A percentile compares a stretch with the other conserved stretches of the same genome.
Evolutionary conservation across 768 basidiomycete species (phyloP).

Genomic region (Tephrocybe sp.): DNA sequence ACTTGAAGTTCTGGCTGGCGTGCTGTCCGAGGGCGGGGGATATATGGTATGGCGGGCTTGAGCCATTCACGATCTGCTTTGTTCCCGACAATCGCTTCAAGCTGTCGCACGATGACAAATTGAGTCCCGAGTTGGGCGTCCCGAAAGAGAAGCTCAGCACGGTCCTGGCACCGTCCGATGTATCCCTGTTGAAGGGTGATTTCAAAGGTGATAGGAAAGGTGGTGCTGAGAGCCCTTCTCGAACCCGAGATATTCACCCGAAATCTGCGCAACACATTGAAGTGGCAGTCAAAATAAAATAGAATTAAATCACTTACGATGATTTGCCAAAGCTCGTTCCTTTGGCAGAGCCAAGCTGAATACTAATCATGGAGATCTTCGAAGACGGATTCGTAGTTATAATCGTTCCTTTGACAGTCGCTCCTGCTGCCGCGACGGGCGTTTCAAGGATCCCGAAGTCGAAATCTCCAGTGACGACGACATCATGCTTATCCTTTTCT

Average conservation of each 20-base stretch:
- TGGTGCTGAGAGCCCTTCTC: slow-evolving; percentile 15
- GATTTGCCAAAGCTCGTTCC: no score
- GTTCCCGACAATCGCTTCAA: slow-evolving; percentile 45
- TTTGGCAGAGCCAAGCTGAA: slow-evolving; percentile 15
- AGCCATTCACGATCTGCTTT: slow-evolving; percentile 42
- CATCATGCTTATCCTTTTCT: slow-evolving; percentile 52
- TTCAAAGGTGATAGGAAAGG: slow-evolving; percentile 23
- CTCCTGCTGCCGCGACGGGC: slow-evolving; percentile 23
- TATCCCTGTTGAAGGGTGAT: slow-evolving; percentile 31
- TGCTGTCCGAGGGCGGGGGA: slow-evolving; percentile 26
- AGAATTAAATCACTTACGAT: no score
- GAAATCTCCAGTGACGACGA: slow-evolving; percentile 38
- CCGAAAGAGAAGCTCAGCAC: slow-evolving; percentile 50
- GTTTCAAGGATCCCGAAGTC: slow-evolving; percentile 54
- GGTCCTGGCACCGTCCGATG: slow-evolving; percentile 50
- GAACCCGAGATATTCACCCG: no score
- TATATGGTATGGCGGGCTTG: slow-evolving; percentile 43
- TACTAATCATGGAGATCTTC: slow-evolving; percentile 6
- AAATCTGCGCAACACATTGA: no score
- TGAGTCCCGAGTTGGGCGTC: slow-evolving; percentile 37
- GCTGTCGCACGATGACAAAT: slow-evolving; percentile 47
- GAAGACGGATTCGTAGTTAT: slow-evolving; percentile 25
- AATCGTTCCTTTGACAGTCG: slow-evolving; percentile 10
- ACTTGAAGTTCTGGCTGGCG: slow-evolving; percentile 32
- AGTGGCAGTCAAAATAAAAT: no score